Evolutionary conservation across 192 early-diverging fungal species (phyloP).

Genomic region (Gaertneriomyces sp.): DNA sequence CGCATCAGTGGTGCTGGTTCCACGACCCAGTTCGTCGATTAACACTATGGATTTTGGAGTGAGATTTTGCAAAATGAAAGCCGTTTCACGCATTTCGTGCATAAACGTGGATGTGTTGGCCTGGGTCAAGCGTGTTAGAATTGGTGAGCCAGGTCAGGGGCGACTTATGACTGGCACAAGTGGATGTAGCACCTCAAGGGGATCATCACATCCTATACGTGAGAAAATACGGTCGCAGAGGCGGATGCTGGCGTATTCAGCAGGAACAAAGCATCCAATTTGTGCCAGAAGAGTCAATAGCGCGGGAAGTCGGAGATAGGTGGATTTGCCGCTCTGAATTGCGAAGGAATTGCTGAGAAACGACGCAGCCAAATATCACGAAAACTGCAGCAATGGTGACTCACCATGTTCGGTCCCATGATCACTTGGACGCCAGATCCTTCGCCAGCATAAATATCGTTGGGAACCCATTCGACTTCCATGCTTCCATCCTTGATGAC

Average conservation of each 20-base stretch:
- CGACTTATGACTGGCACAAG: too few relatives aligned
- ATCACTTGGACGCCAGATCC: constrained; percentile 68
- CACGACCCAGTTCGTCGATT: constrained; percentile 89
- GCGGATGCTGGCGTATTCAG: constrained; percentile 71
- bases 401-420: constrained; percentile 86
- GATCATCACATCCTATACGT: constrained; percentile 70
- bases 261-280: constrained; percentile 79
- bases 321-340: constrained; percentile 68
- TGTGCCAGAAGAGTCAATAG: constrained; percentile 80
- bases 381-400: not conserved
- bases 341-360: not conserved
- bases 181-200: constrained; percentile 32
- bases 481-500: constrained; percentile 33
- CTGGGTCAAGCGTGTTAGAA: not conserved
- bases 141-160: too few relatives aligned
- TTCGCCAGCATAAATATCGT: constrained; percentile 60
- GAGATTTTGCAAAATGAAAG: constrained; percentile 75
- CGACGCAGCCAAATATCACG: not conserved
- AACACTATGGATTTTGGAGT: constrained; percentile 67
- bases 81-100: constrained; percentile 81
- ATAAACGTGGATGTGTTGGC: constrained; percentile 73
- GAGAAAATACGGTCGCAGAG: constrained; percentile 71
- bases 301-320: constrained; percentile 78
- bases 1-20: constrained; percentile 68
- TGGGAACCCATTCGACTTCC: constrained; percentile 57